phyloP scores from a whole-genome alignment of 257 asterid genomes.

The Lantana camara region DNA sequence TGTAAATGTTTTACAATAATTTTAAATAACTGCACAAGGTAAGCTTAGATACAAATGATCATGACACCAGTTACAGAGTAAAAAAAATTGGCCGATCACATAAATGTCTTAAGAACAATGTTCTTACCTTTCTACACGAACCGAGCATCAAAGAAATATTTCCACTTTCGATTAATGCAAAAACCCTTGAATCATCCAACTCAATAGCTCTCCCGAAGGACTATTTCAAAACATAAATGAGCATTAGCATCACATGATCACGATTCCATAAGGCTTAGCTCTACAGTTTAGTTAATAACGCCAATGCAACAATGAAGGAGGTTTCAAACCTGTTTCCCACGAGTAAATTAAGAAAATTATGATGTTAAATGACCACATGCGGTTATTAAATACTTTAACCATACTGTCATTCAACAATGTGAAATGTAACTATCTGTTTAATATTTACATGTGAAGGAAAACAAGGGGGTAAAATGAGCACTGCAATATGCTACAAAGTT shows the following conservation, averaged over 20 bases:
- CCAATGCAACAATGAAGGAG: not conserved
- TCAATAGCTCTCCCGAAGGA: constrained; percentile 94
- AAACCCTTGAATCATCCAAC: constrained; percentile 79
- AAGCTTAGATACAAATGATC: constrained; percentile 10
- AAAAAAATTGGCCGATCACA: not conserved
- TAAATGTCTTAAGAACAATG: constrained; percentile 12
- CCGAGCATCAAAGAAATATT: constrained; percentile 87
- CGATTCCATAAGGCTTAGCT: constrained; percentile 8
- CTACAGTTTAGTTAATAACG: not conserved
- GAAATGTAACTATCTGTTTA: constrained; percentile 4
- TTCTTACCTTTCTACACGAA: constrained; percentile 69
- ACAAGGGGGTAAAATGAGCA: constrained; percentile 4
- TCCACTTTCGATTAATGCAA: constrained; percentile 92
- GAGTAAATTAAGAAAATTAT: not conserved
- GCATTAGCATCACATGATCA: constrained; percentile 24
- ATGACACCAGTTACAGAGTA: constrained; percentile 9
- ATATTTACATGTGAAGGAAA: not conserved
- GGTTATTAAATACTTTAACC: not conserved
- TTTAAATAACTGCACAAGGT: constrained; percentile 14
- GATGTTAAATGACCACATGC: not conserved
- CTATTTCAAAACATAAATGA: constrained; percentile 45
- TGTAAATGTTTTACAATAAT: constrained; percentile 16
- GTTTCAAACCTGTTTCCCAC: not conserved
- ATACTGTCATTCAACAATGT: not conserved
- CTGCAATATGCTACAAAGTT: not conserved